Percentiles rank a stretch among this genome's conserved stretches.
Conservation (phyloP, 345 rosid species). For the Brassica nigra region DNA sequence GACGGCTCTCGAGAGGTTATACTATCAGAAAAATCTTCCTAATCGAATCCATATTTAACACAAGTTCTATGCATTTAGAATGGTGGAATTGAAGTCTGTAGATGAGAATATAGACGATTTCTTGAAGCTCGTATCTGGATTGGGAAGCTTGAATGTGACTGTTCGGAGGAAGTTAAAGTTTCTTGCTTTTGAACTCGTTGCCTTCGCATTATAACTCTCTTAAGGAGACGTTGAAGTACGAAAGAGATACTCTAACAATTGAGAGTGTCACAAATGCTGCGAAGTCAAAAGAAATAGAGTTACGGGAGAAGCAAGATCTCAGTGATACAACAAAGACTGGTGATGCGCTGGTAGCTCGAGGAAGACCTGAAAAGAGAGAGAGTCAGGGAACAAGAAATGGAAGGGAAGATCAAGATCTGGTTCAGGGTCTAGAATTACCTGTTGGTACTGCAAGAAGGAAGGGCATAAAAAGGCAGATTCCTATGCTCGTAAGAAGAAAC, state of each 20-base stretch:
- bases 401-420: neutral
- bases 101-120: neutral
- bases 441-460: neutral
- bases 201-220: neutral
- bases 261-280: neutral
- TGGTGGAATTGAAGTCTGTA: neutral
- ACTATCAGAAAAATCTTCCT: neutral
- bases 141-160: neutral
- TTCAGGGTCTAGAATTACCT: neutral
- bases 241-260: neutral
- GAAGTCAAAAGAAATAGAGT: too few species aligned
- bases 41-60: neutral
- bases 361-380: neutral
- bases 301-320: too few species aligned
- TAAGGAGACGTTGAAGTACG: neutral
- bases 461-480: neutral
- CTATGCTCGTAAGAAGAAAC: neutral
- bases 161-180: neutral
- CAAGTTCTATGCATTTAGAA: neutral
- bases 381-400: neutral
- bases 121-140: neutral
- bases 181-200: neutral
- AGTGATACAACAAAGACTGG: too few species aligned
- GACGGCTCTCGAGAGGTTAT: neutral
- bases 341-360: neutral